Evolutionary conservation across 345 rosid genomes (phyloP).

Genomic region (Eucalyptus regnans): DNA sequence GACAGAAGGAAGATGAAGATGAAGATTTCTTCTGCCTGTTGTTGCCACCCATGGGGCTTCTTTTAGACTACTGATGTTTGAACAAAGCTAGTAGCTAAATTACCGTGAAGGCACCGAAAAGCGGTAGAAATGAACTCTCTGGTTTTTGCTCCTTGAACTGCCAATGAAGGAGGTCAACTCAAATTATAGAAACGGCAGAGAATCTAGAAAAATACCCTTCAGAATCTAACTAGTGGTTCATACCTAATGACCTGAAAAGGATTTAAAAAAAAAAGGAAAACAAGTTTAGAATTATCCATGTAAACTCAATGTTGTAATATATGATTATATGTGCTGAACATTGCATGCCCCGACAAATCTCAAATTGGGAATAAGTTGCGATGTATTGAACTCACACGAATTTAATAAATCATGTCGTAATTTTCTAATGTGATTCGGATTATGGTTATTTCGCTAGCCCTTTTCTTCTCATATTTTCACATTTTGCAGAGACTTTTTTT

Average conservation of each 20-base stretch:
- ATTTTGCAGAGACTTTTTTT: background rate
- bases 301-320: background rate
- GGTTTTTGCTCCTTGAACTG: background rate
- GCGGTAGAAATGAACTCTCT: background rate
- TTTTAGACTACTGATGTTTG: background rate
- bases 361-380: background rate
- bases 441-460: background rate
- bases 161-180: background rate
- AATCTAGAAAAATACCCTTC: background rate
- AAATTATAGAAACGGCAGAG: background rate
- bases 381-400: background rate
- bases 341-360: background rate
- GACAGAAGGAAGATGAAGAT: conserved; percentile 12
- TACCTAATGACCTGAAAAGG: background rate
- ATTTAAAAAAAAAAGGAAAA: background rate
- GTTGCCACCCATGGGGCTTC: conserved; percentile 13
- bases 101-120: background rate
- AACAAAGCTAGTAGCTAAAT: background rate
- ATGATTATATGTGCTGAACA: background rate
- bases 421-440: background rate
- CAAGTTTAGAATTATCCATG: background rate
- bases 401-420: background rate
- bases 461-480: background rate
- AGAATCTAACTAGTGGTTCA: background rate
- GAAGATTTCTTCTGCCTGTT: conserved; percentile 7